These are phyloP conservation scores for Smittium mucronatum DNA, from an alignment of 371 early-diverging fungal species.

Conservation along the genomic window DNA sequence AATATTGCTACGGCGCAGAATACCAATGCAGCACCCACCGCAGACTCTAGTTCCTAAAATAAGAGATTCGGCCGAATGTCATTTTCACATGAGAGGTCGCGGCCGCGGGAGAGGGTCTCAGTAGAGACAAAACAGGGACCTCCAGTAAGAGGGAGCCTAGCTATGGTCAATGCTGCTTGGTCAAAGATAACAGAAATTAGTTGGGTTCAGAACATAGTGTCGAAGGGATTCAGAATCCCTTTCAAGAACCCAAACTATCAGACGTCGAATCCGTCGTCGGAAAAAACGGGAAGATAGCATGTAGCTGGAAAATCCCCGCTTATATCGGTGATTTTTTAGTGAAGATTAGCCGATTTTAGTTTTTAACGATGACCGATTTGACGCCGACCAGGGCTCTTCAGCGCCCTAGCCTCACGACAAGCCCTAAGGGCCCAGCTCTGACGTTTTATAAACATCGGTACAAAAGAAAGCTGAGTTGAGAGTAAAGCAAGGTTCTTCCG, in stretches of 20 bases:
- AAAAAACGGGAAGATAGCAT: no score
- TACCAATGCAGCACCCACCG: not conserved
- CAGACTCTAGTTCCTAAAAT: not conserved
- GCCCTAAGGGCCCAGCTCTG: not conserved
- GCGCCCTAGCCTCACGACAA: not conserved
- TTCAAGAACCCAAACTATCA: not conserved
- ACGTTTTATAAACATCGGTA: not conserved
- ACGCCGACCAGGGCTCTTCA: not conserved
- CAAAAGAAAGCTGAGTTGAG: not conserved
- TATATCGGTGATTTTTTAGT: no score
- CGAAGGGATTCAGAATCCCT: not conserved
- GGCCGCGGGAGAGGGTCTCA: not conserved
- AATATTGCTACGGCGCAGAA: not conserved
- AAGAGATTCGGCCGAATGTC: not conserved
- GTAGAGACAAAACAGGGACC: not conserved
- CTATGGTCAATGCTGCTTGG: not conserved
- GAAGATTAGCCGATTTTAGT: no score
- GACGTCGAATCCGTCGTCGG: no score
- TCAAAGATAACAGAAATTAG: not conserved
- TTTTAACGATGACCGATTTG: not conserved
- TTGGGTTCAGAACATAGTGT: not conserved
- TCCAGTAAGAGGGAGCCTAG: not conserved
- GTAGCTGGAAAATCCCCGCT: no score
- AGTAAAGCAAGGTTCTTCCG: not conserved
- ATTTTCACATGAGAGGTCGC: not conserved